These are phyloP conservation scores for Exophiala phaeomuriformis DNA, from an alignment of 2,329 filamentous ascomycete species.

Conservation along the genomic window DNA sequence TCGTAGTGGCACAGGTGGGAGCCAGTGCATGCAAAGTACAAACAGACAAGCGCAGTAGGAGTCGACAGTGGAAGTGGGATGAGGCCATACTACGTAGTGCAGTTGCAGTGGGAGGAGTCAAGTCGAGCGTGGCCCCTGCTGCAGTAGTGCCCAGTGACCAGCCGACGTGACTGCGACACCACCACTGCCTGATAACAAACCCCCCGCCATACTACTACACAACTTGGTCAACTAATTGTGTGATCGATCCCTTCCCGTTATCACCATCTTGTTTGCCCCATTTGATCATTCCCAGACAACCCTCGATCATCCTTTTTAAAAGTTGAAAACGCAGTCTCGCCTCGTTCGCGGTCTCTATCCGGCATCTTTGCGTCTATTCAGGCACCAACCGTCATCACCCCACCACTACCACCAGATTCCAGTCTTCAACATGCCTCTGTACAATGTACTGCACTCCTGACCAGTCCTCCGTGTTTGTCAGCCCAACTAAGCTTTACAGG, in stretches of 20 bases:
- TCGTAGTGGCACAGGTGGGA: too few relatives aligned
- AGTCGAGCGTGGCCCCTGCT: neutral
- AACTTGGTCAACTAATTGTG: neutral
- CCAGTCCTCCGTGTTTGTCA: constrained; percentile 1
- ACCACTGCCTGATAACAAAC: neutral
- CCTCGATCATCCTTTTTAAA: too few relatives aligned
- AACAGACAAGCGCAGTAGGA: neutral
- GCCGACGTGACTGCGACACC: neutral
- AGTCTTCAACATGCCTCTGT: constrained; percentile 32
- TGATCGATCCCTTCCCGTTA: neutral
- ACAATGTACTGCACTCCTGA: constrained; percentile 31
- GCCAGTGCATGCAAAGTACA: too few relatives aligned
- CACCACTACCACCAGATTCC: neutral
- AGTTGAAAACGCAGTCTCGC: neutral
- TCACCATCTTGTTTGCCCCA: neutral
- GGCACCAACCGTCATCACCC: neutral
- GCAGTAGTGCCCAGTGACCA: neutral
- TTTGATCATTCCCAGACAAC: neutral
- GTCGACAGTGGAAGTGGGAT: neutral
- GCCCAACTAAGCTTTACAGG: constrained; percentile 42
- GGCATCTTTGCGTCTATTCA: neutral
- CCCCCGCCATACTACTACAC: neutral
- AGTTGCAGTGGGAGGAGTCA: neutral
- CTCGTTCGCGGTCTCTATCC: neutral
- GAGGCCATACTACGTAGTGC: neutral